Evolutionary conservation across 2,329 filamentous ascomycete species (phyloP).

Genomic region (Ceratocystis alfenasii): DNA sequence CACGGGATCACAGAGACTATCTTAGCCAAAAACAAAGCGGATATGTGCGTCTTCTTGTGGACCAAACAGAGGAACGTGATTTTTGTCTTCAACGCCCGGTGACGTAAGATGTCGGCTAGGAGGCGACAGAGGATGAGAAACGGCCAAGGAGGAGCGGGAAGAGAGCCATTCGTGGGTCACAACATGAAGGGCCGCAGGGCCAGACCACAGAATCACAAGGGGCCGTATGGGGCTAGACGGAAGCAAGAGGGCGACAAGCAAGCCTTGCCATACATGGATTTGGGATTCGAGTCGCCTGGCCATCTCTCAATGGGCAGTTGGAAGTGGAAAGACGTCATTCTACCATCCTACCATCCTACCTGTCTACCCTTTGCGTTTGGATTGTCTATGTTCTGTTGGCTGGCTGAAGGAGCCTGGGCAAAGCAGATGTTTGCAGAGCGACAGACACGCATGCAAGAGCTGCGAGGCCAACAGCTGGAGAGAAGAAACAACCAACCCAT

Average conservation of each 20-base stretch:
- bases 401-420: not conserved
- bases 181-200: not conserved
- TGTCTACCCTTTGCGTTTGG: not conserved
- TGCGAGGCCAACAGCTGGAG: not conserved
- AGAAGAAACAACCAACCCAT: not conserved
- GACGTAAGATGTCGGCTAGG: not conserved
- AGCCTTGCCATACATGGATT: not conserved
- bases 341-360: not conserved
- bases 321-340: not conserved
- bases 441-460: not conserved
- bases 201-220: not conserved
- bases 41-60: not conserved
- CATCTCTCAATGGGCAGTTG: not conserved
- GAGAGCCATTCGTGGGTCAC: not conserved
- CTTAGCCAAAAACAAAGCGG: not conserved
- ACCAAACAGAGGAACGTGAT: not conserved
- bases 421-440: not conserved
- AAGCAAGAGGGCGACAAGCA: not conserved
- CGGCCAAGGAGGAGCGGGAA: not conserved
- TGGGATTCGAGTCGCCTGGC: not conserved
- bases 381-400: not conserved
- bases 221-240: not conserved
- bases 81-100: not conserved
- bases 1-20: not conserved
- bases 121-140: slow-evolving; percentile 9